These are phyloP conservation scores for Fraxinus dipetala DNA, from an alignment of 305 asterid genomes.

Conservation along the genomic window DNA sequence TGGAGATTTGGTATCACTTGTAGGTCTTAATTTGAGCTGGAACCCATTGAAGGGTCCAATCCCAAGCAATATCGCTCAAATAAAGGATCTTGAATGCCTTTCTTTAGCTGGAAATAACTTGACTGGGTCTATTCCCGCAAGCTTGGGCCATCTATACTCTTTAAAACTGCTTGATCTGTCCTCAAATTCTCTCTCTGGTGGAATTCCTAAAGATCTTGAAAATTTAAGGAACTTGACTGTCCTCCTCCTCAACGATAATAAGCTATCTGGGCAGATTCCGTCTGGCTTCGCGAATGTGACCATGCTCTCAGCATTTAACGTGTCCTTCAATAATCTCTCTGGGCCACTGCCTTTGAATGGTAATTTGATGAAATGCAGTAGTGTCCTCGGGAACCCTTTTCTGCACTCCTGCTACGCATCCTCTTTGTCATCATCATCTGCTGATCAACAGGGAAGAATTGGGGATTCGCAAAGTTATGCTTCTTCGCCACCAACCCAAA, in stretches of 20 bases:
- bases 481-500: slow-evolving; percentile 22
- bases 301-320: slow-evolving; percentile 32
- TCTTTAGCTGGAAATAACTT: slow-evolving; percentile 43
- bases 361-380: slow-evolving; percentile 38
- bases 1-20: slow-evolving; percentile 36
- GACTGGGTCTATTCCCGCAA: slow-evolving; percentile 44
- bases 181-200: slow-evolving; percentile 41
- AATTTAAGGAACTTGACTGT: slow-evolving; percentile 36
- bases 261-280: slow-evolving; percentile 45
- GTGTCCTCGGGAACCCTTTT: slow-evolving; percentile 41
- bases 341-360: slow-evolving; percentile 38
- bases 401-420: slow-evolving; percentile 38
- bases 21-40: slow-evolving; percentile 43
- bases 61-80: slow-evolving; percentile 37
- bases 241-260: slow-evolving; percentile 45
- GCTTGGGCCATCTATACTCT: slow-evolving; percentile 32
- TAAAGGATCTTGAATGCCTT: slow-evolving; percentile 36
- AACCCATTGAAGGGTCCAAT: slow-evolving; percentile 39
- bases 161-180: slow-evolving; percentile 45
- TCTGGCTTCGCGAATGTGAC: slow-evolving; percentile 33
- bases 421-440: slow-evolving; percentile 36
- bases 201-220: slow-evolving; percentile 41
- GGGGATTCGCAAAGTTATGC: slow-evolving; percentile 30
- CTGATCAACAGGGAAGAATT: slow-evolving; percentile 38
- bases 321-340: slow-evolving; percentile 49